These are phyloP conservation scores for Seiridium unicorne DNA, from an alignment of 2,329 filamentous ascomycete species.

Conservation along the genomic window DNA sequence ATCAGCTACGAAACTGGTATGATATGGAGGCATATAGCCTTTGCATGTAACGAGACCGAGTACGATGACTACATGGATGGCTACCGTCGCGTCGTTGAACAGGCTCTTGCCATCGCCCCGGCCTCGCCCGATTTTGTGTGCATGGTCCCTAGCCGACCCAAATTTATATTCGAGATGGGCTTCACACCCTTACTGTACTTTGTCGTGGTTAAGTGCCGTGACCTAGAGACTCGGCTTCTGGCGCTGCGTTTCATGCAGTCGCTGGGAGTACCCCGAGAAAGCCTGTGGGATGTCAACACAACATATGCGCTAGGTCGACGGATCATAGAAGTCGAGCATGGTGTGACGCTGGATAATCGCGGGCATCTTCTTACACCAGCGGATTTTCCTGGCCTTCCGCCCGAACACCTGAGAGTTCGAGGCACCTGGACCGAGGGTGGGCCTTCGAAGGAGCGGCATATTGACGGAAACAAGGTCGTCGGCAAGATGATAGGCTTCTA, in stretches of 20 bases:
- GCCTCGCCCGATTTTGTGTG: not conserved
- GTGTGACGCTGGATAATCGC: constrained; percentile 20
- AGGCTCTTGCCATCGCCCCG: not conserved
- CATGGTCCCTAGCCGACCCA: not conserved
- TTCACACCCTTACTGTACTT: constrained; percentile 36
- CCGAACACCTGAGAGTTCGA: not conserved
- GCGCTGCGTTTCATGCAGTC: constrained; percentile 30
- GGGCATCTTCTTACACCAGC: constrained; percentile 6
- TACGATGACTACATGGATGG: not conserved
- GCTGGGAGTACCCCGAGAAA: constrained; percentile 30
- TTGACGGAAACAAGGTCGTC: not conserved
- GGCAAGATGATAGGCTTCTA: not conserved
- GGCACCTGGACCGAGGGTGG: not conserved
- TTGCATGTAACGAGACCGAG: not conserved
- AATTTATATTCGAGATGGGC: constrained; percentile 39
- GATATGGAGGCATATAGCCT: not conserved
- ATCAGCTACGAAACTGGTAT: not conserved
- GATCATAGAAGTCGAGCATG: constrained; percentile 38
- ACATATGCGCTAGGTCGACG: constrained; percentile 29
- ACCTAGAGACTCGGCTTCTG: constrained; percentile 28
- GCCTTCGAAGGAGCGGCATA: not conserved
- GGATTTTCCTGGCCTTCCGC: not conserved
- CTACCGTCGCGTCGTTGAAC: not conserved
- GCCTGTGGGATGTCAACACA: constrained; percentile 31
- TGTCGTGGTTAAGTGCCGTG: constrained; percentile 36